Percentiles rank a stretch among this genome's conserved stretches.
Evolutionary conservation across 345 rosid species (phyloP).

Genomic region (Leavenworthia alabamica): DNA sequence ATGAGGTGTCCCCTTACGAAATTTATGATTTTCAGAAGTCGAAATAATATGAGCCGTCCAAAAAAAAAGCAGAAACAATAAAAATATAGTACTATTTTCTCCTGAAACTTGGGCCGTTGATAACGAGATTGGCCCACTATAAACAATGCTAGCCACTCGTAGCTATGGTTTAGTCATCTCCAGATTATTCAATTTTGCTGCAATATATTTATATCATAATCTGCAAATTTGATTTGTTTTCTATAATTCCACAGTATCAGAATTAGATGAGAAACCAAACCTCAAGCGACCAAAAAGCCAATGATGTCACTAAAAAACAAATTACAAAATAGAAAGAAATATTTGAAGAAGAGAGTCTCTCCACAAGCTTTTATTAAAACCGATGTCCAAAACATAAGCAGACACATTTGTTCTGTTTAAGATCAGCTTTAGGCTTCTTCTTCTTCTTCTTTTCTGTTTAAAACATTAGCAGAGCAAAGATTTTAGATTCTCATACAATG

Average conservation of each 20-base stretch:
- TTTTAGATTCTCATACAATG: constrained; percentile 4
- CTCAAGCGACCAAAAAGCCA: constrained; percentile 22
- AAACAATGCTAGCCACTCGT: background rate
- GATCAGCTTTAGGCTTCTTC: constrained; percentile 43
- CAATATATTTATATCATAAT: background rate
- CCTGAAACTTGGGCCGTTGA: background rate
- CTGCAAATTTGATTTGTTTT: background rate
- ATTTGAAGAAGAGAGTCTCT: background rate
- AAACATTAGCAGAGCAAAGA: constrained; percentile 13
- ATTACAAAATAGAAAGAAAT: background rate
- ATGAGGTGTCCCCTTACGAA: constrained; percentile 5
- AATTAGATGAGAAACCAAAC: constrained; percentile 4
- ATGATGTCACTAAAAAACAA: background rate
- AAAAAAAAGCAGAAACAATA: background rate
- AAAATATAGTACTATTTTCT: background rate
- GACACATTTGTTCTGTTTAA: constrained; percentile 56
- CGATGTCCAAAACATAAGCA: constrained; percentile 45
- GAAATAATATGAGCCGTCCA: constrained; percentile 16
- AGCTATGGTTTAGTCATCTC: background rate
- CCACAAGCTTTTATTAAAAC: constrained; percentile 6
- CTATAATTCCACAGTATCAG: background rate
- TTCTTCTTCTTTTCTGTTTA: constrained; percentile 46
- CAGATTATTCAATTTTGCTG: background rate
- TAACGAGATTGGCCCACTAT: background rate
- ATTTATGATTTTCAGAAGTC: background rate